phyloP scores from a whole-genome alignment of 2,329 filamentous ascomycete genomes.

The Fusarium papillatum region DNA sequence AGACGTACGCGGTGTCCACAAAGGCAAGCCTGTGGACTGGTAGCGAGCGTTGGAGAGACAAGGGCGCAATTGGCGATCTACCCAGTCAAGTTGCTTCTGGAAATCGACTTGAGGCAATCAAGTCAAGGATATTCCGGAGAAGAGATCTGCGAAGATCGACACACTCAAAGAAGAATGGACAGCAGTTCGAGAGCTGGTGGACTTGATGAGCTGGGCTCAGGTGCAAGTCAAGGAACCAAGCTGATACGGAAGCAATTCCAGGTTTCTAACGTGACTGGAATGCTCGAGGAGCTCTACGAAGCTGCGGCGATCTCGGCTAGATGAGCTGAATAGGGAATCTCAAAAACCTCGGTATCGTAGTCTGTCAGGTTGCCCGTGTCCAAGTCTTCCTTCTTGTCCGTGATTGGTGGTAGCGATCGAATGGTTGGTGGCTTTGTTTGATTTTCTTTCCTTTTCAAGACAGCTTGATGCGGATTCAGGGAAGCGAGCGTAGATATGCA shows the following conservation, averaged over 20 bases:
- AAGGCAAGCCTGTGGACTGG: constrained; percentile 46
- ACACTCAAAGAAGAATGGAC: constrained; percentile 29
- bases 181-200: constrained; percentile 19
- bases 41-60: constrained; percentile 54
- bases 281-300: constrained; percentile 38
- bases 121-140: constrained; percentile 26
- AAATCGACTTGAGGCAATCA: constrained; percentile 28
- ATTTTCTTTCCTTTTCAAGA: constrained; percentile 33
- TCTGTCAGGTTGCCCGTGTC: constrained; percentile 23
- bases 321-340: constrained; percentile 24
- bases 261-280: constrained; percentile 28
- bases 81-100: constrained; percentile 28
- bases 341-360: constrained; percentile 23
- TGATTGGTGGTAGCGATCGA: constrained; percentile 52
- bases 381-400: constrained; percentile 26
- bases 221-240: constrained; percentile 28
- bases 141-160: constrained; percentile 27
- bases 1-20: constrained; percentile 49
- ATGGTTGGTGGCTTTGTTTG: constrained; percentile 42
- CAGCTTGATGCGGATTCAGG: constrained; percentile 27
- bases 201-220: constrained; percentile 17
- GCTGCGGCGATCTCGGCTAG: constrained; percentile 25
- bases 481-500: constrained; percentile 51
- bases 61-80: constrained; percentile 27
- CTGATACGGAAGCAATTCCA: constrained; percentile 33